Conservation (phyloP, 2,329 filamentous ascomycete species). For the Sporothrix protearum region DNA sequence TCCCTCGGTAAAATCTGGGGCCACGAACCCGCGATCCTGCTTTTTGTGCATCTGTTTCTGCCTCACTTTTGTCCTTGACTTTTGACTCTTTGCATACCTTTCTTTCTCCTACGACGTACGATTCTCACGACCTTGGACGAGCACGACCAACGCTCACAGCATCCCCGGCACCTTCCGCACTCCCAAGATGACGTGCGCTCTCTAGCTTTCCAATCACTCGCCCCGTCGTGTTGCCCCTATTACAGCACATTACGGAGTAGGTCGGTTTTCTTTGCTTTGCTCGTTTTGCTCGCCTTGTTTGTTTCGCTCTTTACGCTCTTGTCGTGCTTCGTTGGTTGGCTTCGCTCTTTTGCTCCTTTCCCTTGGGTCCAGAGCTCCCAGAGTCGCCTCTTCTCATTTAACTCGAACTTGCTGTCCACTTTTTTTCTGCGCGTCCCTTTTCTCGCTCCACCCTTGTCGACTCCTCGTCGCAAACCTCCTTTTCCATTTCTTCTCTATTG, state of each 20-base stretch:
- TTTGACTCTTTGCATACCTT: background rate
- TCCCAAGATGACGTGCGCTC: constrained; percentile 26
- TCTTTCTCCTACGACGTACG: background rate
- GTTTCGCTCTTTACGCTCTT: constrained; percentile 3
- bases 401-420: constrained; percentile 24
- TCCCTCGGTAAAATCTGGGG: constrained; percentile 18
- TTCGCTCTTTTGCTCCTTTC: background rate
- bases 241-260: background rate
- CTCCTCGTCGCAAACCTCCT: constrained; percentile 15
- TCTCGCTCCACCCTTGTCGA: constrained; percentile 22
- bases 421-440: constrained; percentile 21
- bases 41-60: constrained; percentile 19
- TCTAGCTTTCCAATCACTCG: constrained; percentile 8
- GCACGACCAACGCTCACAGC: background rate
- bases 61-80: constrained; percentile 25
- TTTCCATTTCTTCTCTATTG: background rate
- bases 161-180: background rate
- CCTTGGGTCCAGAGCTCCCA: background rate
- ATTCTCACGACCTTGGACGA: background rate
- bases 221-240: constrained; percentile 6
- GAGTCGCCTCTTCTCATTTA: constrained; percentile 20
- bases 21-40: background rate
- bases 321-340: background rate
- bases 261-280: constrained; percentile 4
- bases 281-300: background rate